Conservation (phyloP, 257 asterid species). For the Leptodermis oblonga region DNA sequence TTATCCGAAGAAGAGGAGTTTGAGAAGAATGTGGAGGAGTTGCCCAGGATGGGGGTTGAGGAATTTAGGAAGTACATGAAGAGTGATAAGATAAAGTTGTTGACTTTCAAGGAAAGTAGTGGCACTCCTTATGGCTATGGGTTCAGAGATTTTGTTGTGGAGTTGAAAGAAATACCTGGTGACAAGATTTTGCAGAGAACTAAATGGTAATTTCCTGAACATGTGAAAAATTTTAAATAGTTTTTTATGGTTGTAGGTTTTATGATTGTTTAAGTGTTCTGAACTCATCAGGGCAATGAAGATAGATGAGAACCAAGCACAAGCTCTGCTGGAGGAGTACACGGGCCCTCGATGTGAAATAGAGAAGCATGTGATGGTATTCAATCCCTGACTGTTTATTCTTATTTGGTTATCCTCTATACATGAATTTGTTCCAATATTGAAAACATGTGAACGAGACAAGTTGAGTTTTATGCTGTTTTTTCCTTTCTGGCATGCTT, state of each 20-base stretch:
- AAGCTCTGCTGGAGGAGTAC: conserved; percentile 53
- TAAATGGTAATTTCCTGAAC: conserved; percentile 57
- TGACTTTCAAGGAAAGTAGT: conserved; percentile 63
- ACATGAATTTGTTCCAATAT: conserved; percentile 6
- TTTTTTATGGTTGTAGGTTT: conserved; percentile 10
- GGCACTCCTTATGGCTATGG: conserved; percentile 34
- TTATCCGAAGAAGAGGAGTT: conserved; percentile 87
- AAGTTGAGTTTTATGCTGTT: background rate
- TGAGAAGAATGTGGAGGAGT: conserved; percentile 60
- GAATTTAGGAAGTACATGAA: conserved; percentile 63
- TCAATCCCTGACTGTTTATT: conserved; percentile 1
- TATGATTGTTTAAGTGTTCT: conserved; percentile 14
- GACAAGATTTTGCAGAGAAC: conserved; percentile 76
- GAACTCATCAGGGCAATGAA: conserved; percentile 61
- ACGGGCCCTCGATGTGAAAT: conserved; percentile 74
- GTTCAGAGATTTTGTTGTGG: conserved; percentile 65
- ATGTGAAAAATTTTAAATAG: conserved; percentile 14
- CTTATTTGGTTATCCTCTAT: conserved; percentile 3
- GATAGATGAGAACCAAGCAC: conserved; percentile 57
- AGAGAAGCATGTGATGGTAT: conserved; percentile 84
- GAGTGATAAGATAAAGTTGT: conserved; percentile 67
- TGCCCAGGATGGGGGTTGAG: conserved; percentile 66
- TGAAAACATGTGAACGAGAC: conserved; percentile 5
- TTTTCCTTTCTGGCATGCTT: background rate
- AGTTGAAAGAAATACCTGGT: conserved; percentile 87